Base-by-base conservation (phyloP, 1,139 yeast species). In the Kodamaea ohmeri region DNA sequence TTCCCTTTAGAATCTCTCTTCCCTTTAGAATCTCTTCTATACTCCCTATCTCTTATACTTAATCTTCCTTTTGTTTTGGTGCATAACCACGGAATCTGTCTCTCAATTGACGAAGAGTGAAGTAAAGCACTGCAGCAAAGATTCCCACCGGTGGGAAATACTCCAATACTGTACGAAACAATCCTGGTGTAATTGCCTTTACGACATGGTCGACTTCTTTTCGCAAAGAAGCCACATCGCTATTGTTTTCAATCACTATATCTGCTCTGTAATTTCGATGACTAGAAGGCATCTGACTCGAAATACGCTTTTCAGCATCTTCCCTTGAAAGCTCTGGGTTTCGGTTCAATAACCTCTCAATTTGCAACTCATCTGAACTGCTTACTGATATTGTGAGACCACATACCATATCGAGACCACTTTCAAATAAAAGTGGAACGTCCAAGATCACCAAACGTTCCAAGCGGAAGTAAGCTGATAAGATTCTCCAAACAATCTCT, bases 351-450 rank as follows among this genome's bases (percentile, higher is more conserved):
- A 94, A 66, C 39, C 98, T 67, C 43, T 71, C 62, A 24, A 83
- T 49, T 58, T 94, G 97, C 4, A 60, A 45, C 1, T 72, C 71
- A 16, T 65, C 65, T 6, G 69, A 65, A 48, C 96, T 85, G 0
- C 78, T 61, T 0, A 90, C 89, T 4, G 87, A 81, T 2, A 92
- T 59, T 0, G 83, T 76, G 6, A 67, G 57, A 0, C 95, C 96
- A 58, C 97, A 90, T 22, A 84, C 62, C 40, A 61, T 55, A 54
- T 87, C 79, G 48, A 92, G 67, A 1, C 80, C 77, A 25, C 89
- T 74, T 56, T 94, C 98, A 60, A 86, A 92, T 20, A 94, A 65
- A 28, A 94, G 65, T 0, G 99, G 99, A 2, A 92, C 92, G 53
- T 94, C 99, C 42, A 92, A 62, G 0, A 94, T 65, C 11, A 90